Conservation (phyloP, 805 yeast genomes). For the Komagataella populi region DNA sequence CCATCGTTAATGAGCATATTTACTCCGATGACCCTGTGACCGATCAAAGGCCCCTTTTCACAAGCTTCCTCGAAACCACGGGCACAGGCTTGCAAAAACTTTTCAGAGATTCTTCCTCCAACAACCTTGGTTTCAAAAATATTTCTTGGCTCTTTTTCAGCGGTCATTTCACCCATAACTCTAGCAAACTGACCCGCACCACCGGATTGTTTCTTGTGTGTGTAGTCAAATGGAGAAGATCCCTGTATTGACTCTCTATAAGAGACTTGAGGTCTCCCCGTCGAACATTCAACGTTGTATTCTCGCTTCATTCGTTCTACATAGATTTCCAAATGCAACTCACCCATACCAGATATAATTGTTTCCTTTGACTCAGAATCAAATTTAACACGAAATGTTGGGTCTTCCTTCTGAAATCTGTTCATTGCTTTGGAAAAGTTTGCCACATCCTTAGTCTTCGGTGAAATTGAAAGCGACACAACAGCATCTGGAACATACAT, state of each 20-base stretch:
- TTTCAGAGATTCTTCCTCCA: conserved; percentile 95
- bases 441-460: conserved; percentile 74
- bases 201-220: conserved; percentile 97
- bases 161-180: conserved; percentile 66
- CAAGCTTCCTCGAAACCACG: conserved; percentile 92
- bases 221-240: conserved; percentile 72
- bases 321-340: conserved; percentile 90
- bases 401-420: conserved; percentile 97
- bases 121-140: conserved; percentile 77
- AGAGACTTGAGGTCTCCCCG: conserved; percentile 97
- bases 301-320: conserved; percentile 98
- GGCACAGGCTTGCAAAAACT: conserved; percentile 84
- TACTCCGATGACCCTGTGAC: conserved; percentile 87
- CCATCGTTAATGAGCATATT: conserved; percentile 94
- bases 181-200: conserved; percentile 99
- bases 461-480: conserved; percentile 80
- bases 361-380: conserved; percentile 92
- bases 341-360: conserved; percentile 96
- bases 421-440: conserved; percentile 95
- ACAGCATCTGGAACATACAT: conserved; percentile 99
- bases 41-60: conserved; percentile 93
- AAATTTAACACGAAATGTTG: conserved; percentile 87
- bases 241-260: conserved; percentile 84
- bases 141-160: conserved; percentile 25
- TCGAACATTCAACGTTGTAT: conserved; percentile 86